Conservation (phyloP, 2,329 filamentous ascomycete species). For the Trichoderma afroharzianum region DNA sequence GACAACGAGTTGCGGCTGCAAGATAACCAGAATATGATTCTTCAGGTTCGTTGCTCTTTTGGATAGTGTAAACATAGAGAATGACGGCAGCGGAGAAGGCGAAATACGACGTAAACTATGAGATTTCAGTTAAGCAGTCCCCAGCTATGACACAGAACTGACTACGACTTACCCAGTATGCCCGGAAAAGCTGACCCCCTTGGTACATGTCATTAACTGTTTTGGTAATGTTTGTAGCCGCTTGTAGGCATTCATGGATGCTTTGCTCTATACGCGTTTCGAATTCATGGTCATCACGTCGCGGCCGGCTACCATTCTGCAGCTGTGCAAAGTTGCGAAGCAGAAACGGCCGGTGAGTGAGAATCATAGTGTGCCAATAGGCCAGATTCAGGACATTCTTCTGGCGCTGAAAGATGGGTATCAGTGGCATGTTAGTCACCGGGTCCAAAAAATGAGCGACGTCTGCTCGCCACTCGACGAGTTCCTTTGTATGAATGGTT, state of each 20-base stretch:
- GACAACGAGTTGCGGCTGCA: background rate
- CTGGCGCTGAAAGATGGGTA: slow-evolving; percentile 12
- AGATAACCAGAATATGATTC: background rate
- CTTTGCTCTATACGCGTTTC: slow-evolving; percentile 7
- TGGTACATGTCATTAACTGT: slow-evolving; percentile 12
- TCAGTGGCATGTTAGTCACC: slow-evolving; percentile 1
- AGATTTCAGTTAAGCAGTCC: background rate
- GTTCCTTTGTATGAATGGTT: slow-evolving; percentile 7
- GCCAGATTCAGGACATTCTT: slow-evolving; percentile 8
- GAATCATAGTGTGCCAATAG: slow-evolving; percentile 11
- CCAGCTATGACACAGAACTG: fast-evolving
- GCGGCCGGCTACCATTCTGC: slow-evolving; percentile 5
- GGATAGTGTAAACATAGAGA: slow-evolving; percentile 5
- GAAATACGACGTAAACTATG: slow-evolving; percentile 9
- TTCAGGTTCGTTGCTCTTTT: slow-evolving; percentile 9
- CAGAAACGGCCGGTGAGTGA: slow-evolving; percentile 7
- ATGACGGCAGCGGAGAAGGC: slow-evolving; percentile 7
- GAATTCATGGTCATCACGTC: slow-evolving; percentile 3
- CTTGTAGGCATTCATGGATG: background rate
- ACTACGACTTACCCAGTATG: background rate
- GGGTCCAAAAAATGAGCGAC: slow-evolving; percentile 5
- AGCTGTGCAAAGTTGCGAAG: slow-evolving; percentile 8
- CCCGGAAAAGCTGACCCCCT: slow-evolving; percentile 9
- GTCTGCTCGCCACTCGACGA: slow-evolving; percentile 2
- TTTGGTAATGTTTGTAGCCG: slow-evolving; percentile 2